phyloP scores from a whole-genome alignment of 2,329 filamentous ascomycete species.

The Pseudogymnoascus sp. region DNA sequence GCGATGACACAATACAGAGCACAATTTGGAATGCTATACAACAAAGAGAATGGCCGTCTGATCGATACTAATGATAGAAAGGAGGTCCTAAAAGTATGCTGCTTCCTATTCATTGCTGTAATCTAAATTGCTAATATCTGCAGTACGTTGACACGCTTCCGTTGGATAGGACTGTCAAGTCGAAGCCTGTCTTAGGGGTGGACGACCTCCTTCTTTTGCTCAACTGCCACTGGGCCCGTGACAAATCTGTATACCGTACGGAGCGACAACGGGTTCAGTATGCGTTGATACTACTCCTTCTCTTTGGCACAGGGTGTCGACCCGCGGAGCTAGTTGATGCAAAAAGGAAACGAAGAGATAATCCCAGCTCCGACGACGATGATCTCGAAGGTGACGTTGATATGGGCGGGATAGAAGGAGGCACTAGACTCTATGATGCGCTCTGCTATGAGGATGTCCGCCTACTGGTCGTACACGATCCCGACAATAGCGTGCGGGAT shows the following conservation, averaged over 20 bases:
- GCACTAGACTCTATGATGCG: not conserved
- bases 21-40: conserved; percentile 14
- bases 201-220: conserved; percentile 21
- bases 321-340: conserved; percentile 20
- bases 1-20: conserved; percentile 11
- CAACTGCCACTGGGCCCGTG: conserved; percentile 15
- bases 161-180: conserved; percentile 15
- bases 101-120: conserved; percentile 9
- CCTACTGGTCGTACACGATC: conserved; percentile 13
- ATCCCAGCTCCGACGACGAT: conserved; percentile 10
- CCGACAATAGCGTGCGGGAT: conserved; percentile 9
- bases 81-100: conserved; percentile 11
- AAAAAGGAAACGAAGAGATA: conserved; percentile 13
- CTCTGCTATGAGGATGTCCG: conserved; percentile 13
- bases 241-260: conserved; percentile 21
- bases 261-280: conserved; percentile 16
- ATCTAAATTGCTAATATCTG: conserved; percentile 8
- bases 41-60: conserved; percentile 13
- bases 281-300: conserved; percentile 15
- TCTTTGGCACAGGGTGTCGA: conserved; percentile 17
- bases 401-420: not conserved
- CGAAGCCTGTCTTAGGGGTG: conserved; percentile 18
- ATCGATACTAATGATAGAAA: conserved; percentile 11
- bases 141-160: conserved; percentile 17
- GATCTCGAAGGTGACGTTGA: not conserved